Percentiles rank a stretch among this genome's conserved stretches.
phyloP scores from a whole-genome alignment of 2,329 filamentous ascomycete genomes.

The Nigrospora oryzae region DNA sequence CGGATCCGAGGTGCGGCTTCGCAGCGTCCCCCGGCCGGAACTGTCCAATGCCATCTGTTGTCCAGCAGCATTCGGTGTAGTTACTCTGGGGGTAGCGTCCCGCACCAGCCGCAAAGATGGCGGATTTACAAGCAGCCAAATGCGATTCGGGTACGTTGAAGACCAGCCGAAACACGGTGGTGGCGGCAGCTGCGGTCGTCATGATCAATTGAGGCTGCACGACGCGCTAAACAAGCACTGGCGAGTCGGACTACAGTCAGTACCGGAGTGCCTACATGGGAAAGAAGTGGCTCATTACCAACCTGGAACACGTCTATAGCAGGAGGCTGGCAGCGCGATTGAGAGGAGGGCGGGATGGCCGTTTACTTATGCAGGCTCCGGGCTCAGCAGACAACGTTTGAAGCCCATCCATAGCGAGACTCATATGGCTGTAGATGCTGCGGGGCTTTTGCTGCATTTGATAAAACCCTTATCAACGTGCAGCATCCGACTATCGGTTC shows the following conservation, averaged over 20 bases:
- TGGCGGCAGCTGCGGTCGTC: not conserved
- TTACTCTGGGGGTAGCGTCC: slow-evolving; percentile 43
- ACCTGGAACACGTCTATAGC: too few species aligned
- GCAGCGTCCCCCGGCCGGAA: slow-evolving; percentile 55
- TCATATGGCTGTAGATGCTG: too few species aligned
- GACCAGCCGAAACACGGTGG: slow-evolving; percentile 28
- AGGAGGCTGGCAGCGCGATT: too few species aligned
- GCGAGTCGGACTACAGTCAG: not conserved
- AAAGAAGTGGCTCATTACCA: too few species aligned
- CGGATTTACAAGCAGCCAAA: slow-evolving; percentile 41
- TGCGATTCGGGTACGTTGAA: slow-evolving; percentile 39
- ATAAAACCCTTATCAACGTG: too few species aligned
- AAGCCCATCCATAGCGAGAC: too few species aligned
- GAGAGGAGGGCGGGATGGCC: too few species aligned
- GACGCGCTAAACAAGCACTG: not conserved
- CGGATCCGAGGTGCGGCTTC: slow-evolving; percentile 53
- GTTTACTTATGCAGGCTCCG: too few species aligned
- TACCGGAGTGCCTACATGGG: not conserved
- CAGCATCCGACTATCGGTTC: too few species aligned
- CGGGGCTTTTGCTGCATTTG: too few species aligned
- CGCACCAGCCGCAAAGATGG: slow-evolving; percentile 50
- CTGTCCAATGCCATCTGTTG: slow-evolving; percentile 48
- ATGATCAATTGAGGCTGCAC: not conserved
- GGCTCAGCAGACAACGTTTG: too few species aligned
- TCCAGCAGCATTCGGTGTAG: slow-evolving; percentile 48